Evolutionary conservation across 176 grass and related monocot genomes (phyloP), one percentile per base, ranked within the genome.

Genomic region (Panicum miliaceum): DNA sequence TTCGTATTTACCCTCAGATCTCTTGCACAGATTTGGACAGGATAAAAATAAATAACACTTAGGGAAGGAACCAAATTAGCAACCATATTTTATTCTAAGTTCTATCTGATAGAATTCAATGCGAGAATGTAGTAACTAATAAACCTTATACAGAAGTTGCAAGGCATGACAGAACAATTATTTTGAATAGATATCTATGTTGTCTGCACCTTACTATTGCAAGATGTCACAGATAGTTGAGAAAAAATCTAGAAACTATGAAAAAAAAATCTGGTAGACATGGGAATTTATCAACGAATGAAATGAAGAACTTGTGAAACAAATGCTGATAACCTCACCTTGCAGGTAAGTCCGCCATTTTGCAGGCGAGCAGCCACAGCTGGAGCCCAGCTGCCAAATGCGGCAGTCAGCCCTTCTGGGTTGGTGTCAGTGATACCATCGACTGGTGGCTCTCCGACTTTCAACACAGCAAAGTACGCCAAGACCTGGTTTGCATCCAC

Each of bases 351-450:
- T 22, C 89, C 91, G 0, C 93, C 96, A 64, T 85, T 90, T 41
- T 92, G 87, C 29, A 98, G 81, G 27, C 96, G 86, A 1, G 87
- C 56, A 35, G 96, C 91, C n/a, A 98, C 80, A 6, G 76, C 71
- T 65, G 91, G 73, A 22, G 96, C 91, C 96, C 96, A 98, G 27
- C 85, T 98, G 52, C 96, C 96, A 46, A 86, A 93, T 16, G 91
- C 93, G 47, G 93, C 93, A 5, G 96, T 98, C 58, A 98, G 68
- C 0, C 96, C 96, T 79, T 98, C 96, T 0, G 93, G 93, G 78
- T 98, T 92, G 25, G 93, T 92, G 71, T 98, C 96, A 14, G 96
- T 95, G 60, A 95, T 98, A 57, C 96, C 96, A n/a, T 98, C 96
- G 15, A 98, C 76, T 22, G 96, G 93, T 57, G 87, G 91, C 53